Conservation (phyloP, 73 alveolate genomes). For the Paramecium biaurelia region DNA sequence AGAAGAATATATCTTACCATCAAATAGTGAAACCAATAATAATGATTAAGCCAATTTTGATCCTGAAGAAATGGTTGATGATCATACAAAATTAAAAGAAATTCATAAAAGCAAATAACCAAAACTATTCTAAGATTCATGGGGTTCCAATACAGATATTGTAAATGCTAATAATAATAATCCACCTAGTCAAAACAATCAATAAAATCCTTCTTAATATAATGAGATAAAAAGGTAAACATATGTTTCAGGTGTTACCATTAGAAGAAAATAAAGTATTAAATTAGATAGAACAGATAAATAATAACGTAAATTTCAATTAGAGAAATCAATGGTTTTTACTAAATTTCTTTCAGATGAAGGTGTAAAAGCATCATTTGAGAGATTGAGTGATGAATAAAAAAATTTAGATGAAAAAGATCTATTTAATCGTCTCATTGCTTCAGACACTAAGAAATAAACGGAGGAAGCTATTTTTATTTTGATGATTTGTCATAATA, state of each 20-base stretch:
- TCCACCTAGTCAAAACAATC: background rate
- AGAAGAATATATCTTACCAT: background rate
- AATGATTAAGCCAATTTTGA: slow-evolving; percentile 33
- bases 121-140: background rate
- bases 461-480: background rate
- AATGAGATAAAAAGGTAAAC: background rate
- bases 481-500: background rate
- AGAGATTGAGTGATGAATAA: background rate
- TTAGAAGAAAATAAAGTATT: background rate
- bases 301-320: background rate
- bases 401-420: background rate
- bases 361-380: background rate
- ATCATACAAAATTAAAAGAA: background rate
- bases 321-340: background rate
- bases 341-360: background rate
- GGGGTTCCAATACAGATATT: slow-evolving; percentile 15
- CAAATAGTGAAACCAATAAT: background rate
- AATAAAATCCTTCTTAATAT: background rate
- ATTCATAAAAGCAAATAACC: slow-evolving; percentile 21
- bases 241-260: background rate
- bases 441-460: background rate
- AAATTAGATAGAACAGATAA: background rate
- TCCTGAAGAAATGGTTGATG: slow-evolving; percentile 40
- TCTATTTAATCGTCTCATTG: background rate
- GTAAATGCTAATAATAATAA: background rate